Conservation (phyloP, 345 rosid genomes). For the Gossypium thurberi region DNA sequence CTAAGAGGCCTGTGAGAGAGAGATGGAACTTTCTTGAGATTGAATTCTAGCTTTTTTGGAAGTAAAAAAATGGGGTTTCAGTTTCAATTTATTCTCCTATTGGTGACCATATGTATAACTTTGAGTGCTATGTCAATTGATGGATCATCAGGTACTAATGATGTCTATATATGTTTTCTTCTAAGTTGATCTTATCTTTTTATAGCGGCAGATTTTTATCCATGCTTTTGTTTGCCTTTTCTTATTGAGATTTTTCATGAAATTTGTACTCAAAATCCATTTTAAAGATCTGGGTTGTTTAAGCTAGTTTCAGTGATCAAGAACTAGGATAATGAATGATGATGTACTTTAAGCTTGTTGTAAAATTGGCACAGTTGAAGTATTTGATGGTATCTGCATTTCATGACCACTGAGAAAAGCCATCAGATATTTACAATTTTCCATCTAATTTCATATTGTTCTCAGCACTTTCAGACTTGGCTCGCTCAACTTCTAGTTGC, state of each 20-base stretch:
- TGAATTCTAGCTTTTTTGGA: conserved; percentile 13
- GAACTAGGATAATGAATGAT: too few species aligned
- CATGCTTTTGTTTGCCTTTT: neutral
- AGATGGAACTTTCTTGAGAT: conserved; percentile 24
- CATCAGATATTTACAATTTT: too few species aligned
- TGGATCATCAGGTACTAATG: conserved; percentile 51
- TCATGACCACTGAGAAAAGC: too few species aligned
- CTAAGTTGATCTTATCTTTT: neutral
- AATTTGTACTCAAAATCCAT: neutral
- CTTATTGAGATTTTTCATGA: neutral
- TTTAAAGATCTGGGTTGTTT: too few species aligned
- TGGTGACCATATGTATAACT: neutral
- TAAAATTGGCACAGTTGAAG: too few species aligned
- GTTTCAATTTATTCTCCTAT: conserved; percentile 16
- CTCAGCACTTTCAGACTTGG: too few species aligned
- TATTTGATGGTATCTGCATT: too few species aligned
- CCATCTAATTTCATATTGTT: too few species aligned
- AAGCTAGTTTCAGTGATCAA: too few species aligned
- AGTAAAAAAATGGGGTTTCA: conserved; percentile 31
- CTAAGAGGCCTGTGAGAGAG: neutral
- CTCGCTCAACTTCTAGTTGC: too few species aligned
- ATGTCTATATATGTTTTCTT: neutral
- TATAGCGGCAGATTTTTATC: conserved; percentile 14
- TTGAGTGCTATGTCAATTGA: conserved; percentile 24
- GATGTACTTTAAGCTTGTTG: too few species aligned